Evolutionary conservation across 306 rosid genomes (phyloP), one percentile per base, ranked within the genome.

Genomic region (Calophaca sinica): DNA sequence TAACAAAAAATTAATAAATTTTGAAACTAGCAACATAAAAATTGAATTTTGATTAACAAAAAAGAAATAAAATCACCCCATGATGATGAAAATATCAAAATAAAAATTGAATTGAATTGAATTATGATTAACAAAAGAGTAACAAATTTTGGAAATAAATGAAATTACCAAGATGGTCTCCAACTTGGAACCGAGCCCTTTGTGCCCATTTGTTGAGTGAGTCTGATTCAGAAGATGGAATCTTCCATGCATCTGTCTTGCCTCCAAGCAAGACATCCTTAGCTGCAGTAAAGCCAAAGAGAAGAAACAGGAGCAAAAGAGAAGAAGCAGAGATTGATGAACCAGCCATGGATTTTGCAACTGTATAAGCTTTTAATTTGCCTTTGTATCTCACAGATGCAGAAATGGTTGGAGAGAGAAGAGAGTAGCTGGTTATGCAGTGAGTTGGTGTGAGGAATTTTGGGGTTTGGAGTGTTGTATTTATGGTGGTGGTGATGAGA

Each of bases 161-260:
- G 2, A 50, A 77, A 9, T 15, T 79, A 91, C 96, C 88, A 2
- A 91, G 97, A 72, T 75, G 50, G 55, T 94, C 96, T 1, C 94
- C 96, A 29, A 87, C 65, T 66, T 70, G 84, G 59, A 93, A 91
- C 0, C 97, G 90, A 48, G 73, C 20, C 38, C 5, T 84, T 72
- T 77, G 73, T 0, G 98, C 94, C 96, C 97, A 94, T 73, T 89
- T 77, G 76, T 86, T 87, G 78, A 91, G 96, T 3, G 97, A 73
- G 0, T 84, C 80, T 3, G 94, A 67, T 77, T 84, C 74, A 10
- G 97, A 86, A 35, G 98, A 50, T 0, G 98, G 92, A 73, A 93
- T 45, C 32, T 73, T 81, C 98, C 96, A 94, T 10, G 92, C 78
- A 29, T 77, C 86, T 2, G 77, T 5, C 38, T 83, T 94, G 52